These are phyloP conservation scores for Panicum hallii DNA, from an alignment of 202 grass and related monocot genomes.

Conservation along the genomic window DNA sequence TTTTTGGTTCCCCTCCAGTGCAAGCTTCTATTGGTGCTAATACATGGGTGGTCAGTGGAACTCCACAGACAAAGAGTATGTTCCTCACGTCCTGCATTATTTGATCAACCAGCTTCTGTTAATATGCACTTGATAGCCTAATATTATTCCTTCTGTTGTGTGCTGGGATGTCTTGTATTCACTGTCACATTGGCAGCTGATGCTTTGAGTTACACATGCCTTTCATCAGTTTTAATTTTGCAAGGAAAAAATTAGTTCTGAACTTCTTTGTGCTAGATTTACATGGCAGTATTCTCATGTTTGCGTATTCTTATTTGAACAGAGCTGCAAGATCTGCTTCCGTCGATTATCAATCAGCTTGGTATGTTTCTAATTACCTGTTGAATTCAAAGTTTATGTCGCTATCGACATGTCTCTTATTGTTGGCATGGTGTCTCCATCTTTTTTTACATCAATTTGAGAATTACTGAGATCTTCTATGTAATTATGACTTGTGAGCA, in stretches of 20 bases:
- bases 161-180: constrained; percentile 1
- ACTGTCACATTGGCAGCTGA: background rate
- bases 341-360: constrained; percentile 96
- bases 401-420: background rate
- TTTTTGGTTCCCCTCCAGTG: constrained; percentile 58
- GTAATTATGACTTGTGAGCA: background rate
- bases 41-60: constrained; percentile 98
- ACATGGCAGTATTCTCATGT: constrained; percentile 11
- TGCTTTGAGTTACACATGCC: background rate
- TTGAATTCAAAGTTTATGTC: background rate
- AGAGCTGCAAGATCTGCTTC: constrained; percentile 96
- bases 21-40: constrained; percentile 97
- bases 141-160: constrained; percentile 7
- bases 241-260: background rate
- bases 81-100: background rate
- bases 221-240: background rate
- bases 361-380: constrained; percentile 55
- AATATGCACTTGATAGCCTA: background rate
- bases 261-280: background rate
- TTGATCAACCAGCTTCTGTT: background rate
- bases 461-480: constrained; percentile 15
- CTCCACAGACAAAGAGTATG: constrained; percentile 97
- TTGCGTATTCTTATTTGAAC: constrained; percentile 30
- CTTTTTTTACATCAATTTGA: background rate
- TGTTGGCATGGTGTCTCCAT: background rate